These are phyloP conservation scores for Leishmania mexicana DNA, from an alignment of 208 protist genomes.

Conservation along the genomic window DNA sequence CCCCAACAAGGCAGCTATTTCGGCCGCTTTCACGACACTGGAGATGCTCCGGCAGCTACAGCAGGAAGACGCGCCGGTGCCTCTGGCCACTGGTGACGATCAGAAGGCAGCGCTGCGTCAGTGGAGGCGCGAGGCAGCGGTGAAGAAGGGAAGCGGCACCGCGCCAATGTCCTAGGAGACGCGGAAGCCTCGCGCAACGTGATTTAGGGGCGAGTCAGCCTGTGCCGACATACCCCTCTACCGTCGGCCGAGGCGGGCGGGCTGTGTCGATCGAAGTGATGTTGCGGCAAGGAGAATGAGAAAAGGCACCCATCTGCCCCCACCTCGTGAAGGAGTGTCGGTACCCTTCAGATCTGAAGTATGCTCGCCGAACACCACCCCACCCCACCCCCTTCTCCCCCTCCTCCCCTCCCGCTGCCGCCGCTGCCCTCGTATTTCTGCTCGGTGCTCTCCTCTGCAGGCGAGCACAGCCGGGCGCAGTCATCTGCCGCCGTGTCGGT, in stretches of 20 bases:
- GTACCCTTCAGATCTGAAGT: neutral
- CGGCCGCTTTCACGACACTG: slow-evolving; percentile 8
- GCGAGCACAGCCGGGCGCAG: no score
- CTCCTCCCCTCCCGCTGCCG: neutral
- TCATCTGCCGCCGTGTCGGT: neutral
- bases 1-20: neutral
- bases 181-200: neutral
- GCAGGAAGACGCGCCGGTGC: slow-evolving; percentile 15
- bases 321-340: neutral
- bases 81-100: slow-evolving; percentile 4
- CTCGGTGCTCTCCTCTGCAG: no score
- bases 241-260: neutral
- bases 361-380: neutral
- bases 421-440: no score
- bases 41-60: slow-evolving; percentile 26
- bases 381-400: neutral
- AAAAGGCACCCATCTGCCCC: neutral
- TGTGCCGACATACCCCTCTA: neutral
- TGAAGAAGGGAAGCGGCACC: slow-evolving; percentile 7
- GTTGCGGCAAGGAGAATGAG: neutral
- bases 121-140: slow-evolving; percentile 38
- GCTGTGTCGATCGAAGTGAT: neutral
- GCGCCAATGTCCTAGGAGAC: slow-evolving; percentile 1
- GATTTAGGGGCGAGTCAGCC: neutral
- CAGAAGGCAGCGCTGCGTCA: slow-evolving; percentile 34